Percentiles rank a stretch among this genome's conserved stretches.
phyloP scores from a whole-genome alignment of 1,284 basidiomycete species.

The Naganishia albida region DNA sequence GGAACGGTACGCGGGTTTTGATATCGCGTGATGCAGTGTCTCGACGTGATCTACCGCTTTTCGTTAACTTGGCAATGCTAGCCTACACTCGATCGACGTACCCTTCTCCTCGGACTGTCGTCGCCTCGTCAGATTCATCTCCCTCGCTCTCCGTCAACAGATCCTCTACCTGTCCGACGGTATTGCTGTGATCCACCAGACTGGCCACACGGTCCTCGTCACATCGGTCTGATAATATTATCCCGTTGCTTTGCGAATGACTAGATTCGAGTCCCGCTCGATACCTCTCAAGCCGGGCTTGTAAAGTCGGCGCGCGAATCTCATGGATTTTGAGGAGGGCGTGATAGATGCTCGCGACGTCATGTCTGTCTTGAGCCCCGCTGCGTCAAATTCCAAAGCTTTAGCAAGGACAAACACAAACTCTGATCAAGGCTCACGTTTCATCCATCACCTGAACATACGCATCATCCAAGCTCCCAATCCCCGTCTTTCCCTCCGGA shows the following conservation, averaged over 20 bases:
- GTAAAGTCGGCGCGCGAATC: slow-evolving; percentile 30
- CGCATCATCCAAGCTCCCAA: slow-evolving; percentile 27
- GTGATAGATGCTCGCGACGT: slow-evolving; percentile 29
- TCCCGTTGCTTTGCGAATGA: not conserved
- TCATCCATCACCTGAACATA: slow-evolving; percentile 33
- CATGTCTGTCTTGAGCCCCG: slow-evolving; percentile 15
- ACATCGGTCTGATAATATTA: not conserved
- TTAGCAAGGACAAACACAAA: not conserved
- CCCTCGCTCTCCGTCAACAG: slow-evolving; percentile 10
- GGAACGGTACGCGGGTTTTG: slow-evolving; percentile 27
- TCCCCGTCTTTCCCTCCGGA: slow-evolving; percentile 27
- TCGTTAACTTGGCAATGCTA: too few species aligned
- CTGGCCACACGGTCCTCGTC: slow-evolving; percentile 7
- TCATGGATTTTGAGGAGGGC: slow-evolving; percentile 34
- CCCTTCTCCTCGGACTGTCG: slow-evolving; percentile 9
- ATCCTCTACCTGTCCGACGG: slow-evolving; percentile 20
- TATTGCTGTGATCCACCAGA: slow-evolving; percentile 9
- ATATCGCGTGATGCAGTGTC: slow-evolving; percentile 9
- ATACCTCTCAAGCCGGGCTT: slow-evolving; percentile 26
- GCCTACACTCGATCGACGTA: not conserved
- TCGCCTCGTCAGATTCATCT: slow-evolving; percentile 4
- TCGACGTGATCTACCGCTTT: not conserved
- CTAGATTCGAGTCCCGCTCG: slow-evolving; percentile 1
- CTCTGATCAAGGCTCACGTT: slow-evolving; percentile 4
- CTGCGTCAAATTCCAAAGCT: not conserved